A percentile compares a stretch with the other conserved stretches of the same genome.
Evolutionary conservation across 2,329 filamentous ascomycete genomes (phyloP).

Genomic region (Samsoniella hepiali): DNA sequence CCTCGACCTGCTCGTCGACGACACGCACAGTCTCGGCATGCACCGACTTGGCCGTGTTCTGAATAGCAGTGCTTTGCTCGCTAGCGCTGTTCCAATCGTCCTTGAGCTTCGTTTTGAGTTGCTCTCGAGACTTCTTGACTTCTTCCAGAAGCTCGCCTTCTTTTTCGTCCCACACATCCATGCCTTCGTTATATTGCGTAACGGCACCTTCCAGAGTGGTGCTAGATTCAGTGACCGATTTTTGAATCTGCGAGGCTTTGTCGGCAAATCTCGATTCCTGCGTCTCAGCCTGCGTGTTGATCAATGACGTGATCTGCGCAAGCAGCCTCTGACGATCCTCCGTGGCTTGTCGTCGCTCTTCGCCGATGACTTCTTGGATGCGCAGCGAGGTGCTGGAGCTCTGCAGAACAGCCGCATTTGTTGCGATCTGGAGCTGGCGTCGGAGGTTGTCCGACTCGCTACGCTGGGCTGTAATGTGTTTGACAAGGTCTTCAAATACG

Average conservation of each 20-base stretch:
- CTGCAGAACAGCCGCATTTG: conserved; percentile 63
- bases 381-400: conserved; percentile 64
- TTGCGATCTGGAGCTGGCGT: conserved; percentile 68
- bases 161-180: conserved; percentile 70
- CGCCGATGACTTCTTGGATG: conserved; percentile 67
- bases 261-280: conserved; percentile 70
- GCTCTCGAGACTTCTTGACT: conserved; percentile 70
- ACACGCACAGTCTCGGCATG: conserved; percentile 88
- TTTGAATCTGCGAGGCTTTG: conserved; percentile 60
- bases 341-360: conserved; percentile 71
- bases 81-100: conserved; percentile 81
- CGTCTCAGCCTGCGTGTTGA: conserved; percentile 68
- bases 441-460: conserved; percentile 71
- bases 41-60: conserved; percentile 77
- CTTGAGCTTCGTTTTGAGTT: conserved; percentile 76
- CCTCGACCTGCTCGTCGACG: conserved; percentile 82
- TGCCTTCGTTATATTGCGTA: conserved; percentile 63
- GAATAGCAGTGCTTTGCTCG: conserved; percentile 77
- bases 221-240: conserved; percentile 61
- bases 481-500: conserved; percentile 77
- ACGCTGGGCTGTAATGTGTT: conserved; percentile 72
- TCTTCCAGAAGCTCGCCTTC: conserved; percentile 68
- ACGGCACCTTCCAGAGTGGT: conserved; percentile 63
- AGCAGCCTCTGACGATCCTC: conserved; percentile 73
- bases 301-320: conserved; percentile 70